Evolutionary conservation across 306 rosid species (phyloP), one percentile per base, ranked within the genome.

Genomic region (Gastrolobium bilobum): DNA sequence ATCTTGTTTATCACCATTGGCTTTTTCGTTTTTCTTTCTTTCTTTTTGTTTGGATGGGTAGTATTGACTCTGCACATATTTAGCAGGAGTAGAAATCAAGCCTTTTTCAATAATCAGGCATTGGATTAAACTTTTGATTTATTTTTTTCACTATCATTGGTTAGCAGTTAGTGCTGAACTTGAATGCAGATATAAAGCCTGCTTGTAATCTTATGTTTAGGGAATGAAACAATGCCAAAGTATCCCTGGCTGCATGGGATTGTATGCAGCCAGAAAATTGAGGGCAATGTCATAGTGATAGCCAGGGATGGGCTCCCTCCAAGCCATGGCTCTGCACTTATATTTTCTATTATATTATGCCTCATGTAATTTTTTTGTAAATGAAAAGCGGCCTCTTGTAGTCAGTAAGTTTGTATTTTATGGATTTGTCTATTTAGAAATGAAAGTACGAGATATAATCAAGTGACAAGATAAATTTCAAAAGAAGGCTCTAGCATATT

Each of bases 1-100:
- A 43, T 81, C 56, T 82, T 71, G 79, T 34, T 61, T 48, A 65
- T 50, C 29, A 38, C 71, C n/a, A 1, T 70, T 53, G 48, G 48
- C 5, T 33, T 38, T 33, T 68, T 20, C 38, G 5, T n/a, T 51
- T 66, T 71, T 71, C 8, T 47, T 47, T 67, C 43, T 48, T 38
- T 59, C 13, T 40, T 50, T 44, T 30, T 58, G 53, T 52, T 75
- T 68, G 60, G 60, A 54, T 65, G 39, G 50, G 11, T 77, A 40
- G 53, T 48, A 10, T n/a, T 56, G 51, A 71, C 51, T 10, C 6
- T 14, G 54, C 52, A 15, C 14, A 40, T 59, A 37, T 61, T 73
- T 58, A 71, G 70, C 38, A 10, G 31, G 47, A 47, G 7, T 51
- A 52, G 44, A 67, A 46, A 39, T 37, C 30, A 40, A 78, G 10